Base-by-base conservation (phyloP, 345 rosid genomes). In the Eucalyptus virginea region DNA sequence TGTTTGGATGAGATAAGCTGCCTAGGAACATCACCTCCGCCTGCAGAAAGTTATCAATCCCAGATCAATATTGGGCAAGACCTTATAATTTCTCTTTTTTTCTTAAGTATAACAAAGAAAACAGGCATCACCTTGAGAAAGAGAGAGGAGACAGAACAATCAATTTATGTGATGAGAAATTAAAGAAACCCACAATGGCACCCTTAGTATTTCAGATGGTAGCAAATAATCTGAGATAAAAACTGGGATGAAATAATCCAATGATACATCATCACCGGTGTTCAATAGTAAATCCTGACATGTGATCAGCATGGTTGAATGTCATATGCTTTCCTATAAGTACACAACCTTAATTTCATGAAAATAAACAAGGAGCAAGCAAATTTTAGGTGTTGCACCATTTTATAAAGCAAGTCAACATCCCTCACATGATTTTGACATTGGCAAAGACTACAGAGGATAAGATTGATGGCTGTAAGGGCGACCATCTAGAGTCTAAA, bases 1-100 rank as follows among this genome's bases (percentile, higher is more conserved):
- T 86, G 88, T 88, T 86, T 15, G 91, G 91, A 88, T 90, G 91
- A 72, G 88, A 88, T 62, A 90, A 56, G 3, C 88, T 88, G 32
- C 89, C 89, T 9, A 90, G 86, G 58, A 88, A 88, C 19, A 2
- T 88, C 40, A 90, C 89, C 89, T 90, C 91, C 6, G 91, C 4
- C 91, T 90, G 91, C 86, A 88, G 24, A 48, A 85, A 88, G 24
- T 87, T 47, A n/a, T 69, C 17, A 62, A 30, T 69, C 24, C 81
- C 24, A 34, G 13, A 69, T 69, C 81, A 69, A 69, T 8, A 69
- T 34, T 32, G 81, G 13, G 81, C 81, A 69, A 18, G 81, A 69
- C 81, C 42, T 69, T 1, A 32, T 69, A 69, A 69, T 32, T 34
- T 69, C 81, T 69, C 42, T 16, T 69, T 9, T 69, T 69, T 4